These are phyloP conservation scores for Crucihimalaya himalaica DNA, from an alignment of 345 rosid genomes.

Conservation along the genomic window DNA sequence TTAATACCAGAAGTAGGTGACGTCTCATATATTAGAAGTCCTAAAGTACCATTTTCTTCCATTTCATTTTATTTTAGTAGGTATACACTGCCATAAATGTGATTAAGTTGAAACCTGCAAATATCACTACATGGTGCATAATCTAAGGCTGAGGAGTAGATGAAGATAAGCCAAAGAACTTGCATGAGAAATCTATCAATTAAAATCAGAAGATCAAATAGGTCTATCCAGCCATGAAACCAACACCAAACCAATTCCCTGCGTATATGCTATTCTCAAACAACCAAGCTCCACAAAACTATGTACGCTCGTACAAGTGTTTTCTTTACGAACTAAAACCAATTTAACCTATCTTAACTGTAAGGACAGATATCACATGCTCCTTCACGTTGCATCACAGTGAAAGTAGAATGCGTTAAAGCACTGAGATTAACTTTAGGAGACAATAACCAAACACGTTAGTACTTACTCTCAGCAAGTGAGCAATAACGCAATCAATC, in stretches of 20 bases:
- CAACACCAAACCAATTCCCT: neutral
- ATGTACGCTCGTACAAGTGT: slow-evolving; percentile 17
- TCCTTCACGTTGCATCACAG: neutral
- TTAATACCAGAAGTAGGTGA: neutral
- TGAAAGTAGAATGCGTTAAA: neutral
- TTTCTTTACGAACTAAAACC: neutral
- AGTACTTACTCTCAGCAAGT: slow-evolving; percentile 3
- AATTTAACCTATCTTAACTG: neutral
- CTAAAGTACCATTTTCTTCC: neutral
- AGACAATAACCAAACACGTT: neutral
- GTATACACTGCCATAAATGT: slow-evolving; percentile 11
- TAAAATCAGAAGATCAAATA: neutral
- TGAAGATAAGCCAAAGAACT: slow-evolving; percentile 12
- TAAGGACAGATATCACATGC: neutral
- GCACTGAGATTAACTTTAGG: neutral
- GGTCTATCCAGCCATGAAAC: neutral
- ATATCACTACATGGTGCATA: neutral
- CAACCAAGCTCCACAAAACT: neutral
- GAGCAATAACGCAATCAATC: neutral
- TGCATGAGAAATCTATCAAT: neutral
- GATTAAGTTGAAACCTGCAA: neutral
- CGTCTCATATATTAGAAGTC: neutral
- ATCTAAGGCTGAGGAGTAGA: slow-evolving; percentile 8
- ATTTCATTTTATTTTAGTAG: neutral
- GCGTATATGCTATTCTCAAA: slow-evolving; percentile 15